phyloP scores from a whole-genome alignment of 1,284 basidiomycete species.

The Phenoliferia sp. region DNA sequence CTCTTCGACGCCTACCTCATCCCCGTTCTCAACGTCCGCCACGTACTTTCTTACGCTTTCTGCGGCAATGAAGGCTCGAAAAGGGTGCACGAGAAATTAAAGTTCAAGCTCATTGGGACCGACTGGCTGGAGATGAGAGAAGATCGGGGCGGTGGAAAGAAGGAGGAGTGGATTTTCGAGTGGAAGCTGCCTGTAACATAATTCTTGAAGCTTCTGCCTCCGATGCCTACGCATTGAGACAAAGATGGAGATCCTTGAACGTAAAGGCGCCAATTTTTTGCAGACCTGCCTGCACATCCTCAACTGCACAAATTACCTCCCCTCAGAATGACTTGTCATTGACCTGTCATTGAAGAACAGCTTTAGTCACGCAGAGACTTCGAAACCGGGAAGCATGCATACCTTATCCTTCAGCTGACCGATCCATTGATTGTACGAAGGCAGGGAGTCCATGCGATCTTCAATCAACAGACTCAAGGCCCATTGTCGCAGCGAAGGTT shows the following conservation, averaged over 20 bases:
- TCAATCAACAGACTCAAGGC: conserved; percentile 91
- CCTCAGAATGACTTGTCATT: conserved; percentile 31
- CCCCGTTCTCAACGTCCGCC: not conserved
- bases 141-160: not conserved
- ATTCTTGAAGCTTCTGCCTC: too few relatives aligned
- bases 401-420: conserved; percentile 37
- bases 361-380: not conserved
- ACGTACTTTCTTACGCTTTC: conserved; percentile 1
- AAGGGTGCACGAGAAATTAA: not conserved
- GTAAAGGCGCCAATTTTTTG: too few relatives aligned
- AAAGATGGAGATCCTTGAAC: too few relatives aligned
- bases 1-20: not conserved
- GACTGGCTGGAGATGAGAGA: not conserved
- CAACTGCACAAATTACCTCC: too few relatives aligned
- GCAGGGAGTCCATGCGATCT: conserved; percentile 89
- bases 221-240: too few relatives aligned
- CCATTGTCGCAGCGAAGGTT: conserved; percentile 88
- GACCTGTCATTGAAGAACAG: not conserved
- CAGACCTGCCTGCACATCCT: too few relatives aligned
- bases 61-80: not conserved
- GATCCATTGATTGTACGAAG: conserved; percentile 92
- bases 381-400: not conserved
- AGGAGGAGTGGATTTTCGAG: conserved; percentile 3
- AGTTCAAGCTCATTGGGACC: not conserved
- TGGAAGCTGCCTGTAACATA: too few relatives aligned